These are phyloP conservation scores for Aurantiochytrium sp. DNA, from an alignment of 108 stramenopile species.

Conservation along the genomic window DNA sequence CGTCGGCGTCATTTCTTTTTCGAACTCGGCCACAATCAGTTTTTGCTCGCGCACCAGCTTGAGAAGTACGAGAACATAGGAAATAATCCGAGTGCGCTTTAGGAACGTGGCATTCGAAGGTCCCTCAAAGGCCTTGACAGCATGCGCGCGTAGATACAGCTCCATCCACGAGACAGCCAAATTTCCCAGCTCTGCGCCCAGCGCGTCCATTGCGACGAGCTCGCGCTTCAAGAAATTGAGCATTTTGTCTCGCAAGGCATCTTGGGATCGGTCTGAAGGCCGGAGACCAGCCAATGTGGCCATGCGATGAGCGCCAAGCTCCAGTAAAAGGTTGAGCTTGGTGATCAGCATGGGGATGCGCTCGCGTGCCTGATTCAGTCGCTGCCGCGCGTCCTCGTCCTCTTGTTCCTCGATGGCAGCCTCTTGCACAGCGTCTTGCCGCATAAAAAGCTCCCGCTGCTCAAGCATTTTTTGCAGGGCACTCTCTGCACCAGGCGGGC, in stretches of 20 bases:
- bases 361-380: not conserved
- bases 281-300: not conserved
- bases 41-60: not conserved
- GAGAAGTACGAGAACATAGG: not conserved
- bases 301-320: not conserved
- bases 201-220: not conserved
- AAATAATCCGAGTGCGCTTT: not conserved
- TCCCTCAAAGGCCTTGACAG: not conserved
- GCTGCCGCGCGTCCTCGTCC: not conserved
- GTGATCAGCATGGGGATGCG: not conserved
- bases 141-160: not conserved
- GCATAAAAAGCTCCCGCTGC: not conserved
- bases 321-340: not conserved
- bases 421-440: not conserved
- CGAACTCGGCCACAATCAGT: not conserved
- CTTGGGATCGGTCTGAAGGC: not conserved
- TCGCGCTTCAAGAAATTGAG: not conserved
- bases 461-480: not conserved
- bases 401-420: not conserved
- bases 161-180: not conserved
- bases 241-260: not conserved
- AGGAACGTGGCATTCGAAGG: not conserved
- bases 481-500: not conserved
- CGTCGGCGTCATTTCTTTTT: not conserved
- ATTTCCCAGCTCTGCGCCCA: not conserved